Evolutionary conservation across 768 basidiomycete species (phyloP).

Genomic region (Trametes meyenii): DNA sequence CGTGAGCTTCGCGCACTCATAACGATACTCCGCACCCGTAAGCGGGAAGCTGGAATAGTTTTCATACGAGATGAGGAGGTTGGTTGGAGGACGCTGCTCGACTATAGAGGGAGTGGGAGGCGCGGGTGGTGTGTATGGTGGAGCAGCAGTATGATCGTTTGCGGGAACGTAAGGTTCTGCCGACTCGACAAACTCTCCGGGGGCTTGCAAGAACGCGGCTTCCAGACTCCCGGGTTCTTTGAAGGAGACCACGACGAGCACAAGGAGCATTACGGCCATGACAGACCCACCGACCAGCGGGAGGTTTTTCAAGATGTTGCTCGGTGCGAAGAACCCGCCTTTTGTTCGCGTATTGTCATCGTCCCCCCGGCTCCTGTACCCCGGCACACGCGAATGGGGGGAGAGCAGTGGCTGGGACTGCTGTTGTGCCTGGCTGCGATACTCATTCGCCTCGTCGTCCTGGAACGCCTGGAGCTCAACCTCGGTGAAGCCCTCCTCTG

Average conservation of each 20-base stretch:
- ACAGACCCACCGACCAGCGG: conserved; percentile 52
- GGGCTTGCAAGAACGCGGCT: conserved; percentile 14
- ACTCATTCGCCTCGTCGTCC: conserved; percentile 39
- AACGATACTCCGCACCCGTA: conserved; percentile 54
- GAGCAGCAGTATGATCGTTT: conserved; percentile 18
- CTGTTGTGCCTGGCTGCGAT: conserved; percentile 25
- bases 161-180: conserved; percentile 20
- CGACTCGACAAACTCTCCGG: conserved; percentile 6
- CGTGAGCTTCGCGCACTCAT: conserved; percentile 56
- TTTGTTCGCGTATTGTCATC: conserved; percentile 33
- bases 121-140: conserved; percentile 14
- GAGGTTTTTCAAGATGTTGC: conserved; percentile 24
- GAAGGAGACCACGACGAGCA: conserved; percentile 51
- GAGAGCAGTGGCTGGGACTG: conserved; percentile 51
- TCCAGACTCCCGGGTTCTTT: conserved; percentile 43
- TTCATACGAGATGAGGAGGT: conserved; percentile 50
- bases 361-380: conserved; percentile 46
- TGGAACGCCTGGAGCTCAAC: conserved; percentile 46
- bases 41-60: conserved; percentile 64
- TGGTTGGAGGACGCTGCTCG: conserved; percentile 22
- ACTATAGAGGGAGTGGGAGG: conserved; percentile 25
- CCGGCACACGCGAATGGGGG: conserved; percentile 46
- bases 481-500: conserved; percentile 55
- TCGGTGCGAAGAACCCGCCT: conserved; percentile 8
- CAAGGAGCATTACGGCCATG: conserved; percentile 48